Evolutionary conservation across 176 grass and related monocot genomes (phyloP).

Genomic region (Hsuehochloa calcarea): DNA sequence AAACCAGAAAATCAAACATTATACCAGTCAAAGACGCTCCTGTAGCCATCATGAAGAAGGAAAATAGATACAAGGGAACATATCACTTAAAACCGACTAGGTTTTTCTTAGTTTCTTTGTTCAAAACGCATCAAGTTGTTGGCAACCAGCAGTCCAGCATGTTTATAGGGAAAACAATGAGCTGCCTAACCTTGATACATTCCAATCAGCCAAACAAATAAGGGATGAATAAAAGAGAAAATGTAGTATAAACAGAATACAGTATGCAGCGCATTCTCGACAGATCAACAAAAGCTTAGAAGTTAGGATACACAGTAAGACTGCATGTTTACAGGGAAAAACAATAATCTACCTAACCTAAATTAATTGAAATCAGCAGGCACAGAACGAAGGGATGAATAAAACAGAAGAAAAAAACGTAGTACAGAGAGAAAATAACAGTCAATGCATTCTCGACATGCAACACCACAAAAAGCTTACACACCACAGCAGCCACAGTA

Average conservation of each 20-base stretch:
- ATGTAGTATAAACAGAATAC: conserved; percentile 21
- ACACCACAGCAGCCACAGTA: neutral
- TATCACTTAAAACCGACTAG: neutral
- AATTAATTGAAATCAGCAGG: neutral
- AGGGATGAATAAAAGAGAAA: neutral
- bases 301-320: neutral
- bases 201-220: conserved; percentile 1
- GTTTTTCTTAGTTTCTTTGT: neutral
- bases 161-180: conserved; percentile 1
- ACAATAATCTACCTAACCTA: neutral
- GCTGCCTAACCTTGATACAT: neutral
- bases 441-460: neutral
- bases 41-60: conserved; percentile 13
- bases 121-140: neutral
- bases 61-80: neutral
- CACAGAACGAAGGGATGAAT: neutral
- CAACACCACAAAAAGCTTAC: neutral
- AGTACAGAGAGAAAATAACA: neutral
- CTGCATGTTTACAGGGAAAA: neutral
- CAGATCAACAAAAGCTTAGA: neutral
- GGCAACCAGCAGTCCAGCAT: neutral
- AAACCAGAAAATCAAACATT: neutral
- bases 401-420: neutral
- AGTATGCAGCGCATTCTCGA: neutral
- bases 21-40: conserved; percentile 11